Conservation (phyloP, 768 basidiomycete genomes). For the Leccinum arenicola region DNA sequence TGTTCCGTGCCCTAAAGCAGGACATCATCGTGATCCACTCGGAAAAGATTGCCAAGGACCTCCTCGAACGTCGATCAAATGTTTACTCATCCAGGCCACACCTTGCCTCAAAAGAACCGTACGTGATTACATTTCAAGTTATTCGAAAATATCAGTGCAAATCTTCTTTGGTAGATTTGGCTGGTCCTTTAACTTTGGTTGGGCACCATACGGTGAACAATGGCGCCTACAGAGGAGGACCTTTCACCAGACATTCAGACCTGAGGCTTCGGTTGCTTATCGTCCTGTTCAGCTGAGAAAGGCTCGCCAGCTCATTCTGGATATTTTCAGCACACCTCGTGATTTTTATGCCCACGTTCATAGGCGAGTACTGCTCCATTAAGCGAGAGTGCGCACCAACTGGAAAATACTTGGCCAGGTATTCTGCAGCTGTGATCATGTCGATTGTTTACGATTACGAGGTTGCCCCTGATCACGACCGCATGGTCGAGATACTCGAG, state of each 20-base stretch:
- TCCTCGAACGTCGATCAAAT: slow-evolving; percentile 25
- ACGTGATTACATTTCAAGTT: neutral
- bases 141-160: neutral
- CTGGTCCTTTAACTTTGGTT: slow-evolving; percentile 20
- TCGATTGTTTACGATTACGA: slow-evolving; percentile 41
- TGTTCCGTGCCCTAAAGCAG: slow-evolving; percentile 20
- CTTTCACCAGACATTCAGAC: slow-evolving; percentile 24
- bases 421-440: slow-evolving; percentile 37
- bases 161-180: slow-evolving; percentile 13
- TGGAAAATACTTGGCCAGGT: slow-evolving; percentile 13
- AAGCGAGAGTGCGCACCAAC: neutral
- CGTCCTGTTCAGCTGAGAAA: slow-evolving; percentile 21
- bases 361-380: neutral
- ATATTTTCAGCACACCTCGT: slow-evolving; percentile 11
- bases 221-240: slow-evolving; percentile 24
- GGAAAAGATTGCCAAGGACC: slow-evolving; percentile 24
- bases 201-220: slow-evolving; percentile 17
- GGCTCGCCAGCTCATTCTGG: slow-evolving; percentile 15
- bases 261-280: slow-evolving; percentile 13
- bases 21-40: slow-evolving; percentile 27
- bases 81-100: slow-evolving; percentile 29
- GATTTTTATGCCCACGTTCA: slow-evolving; percentile 9
- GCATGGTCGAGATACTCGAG: slow-evolving; percentile 38
- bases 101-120: slow-evolving; percentile 18
- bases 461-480: slow-evolving; percentile 35